These are phyloP conservation scores for Aureobasidium melanogenum DNA, from an alignment of 2,329 filamentous ascomycete species.

Conservation along the genomic window DNA sequence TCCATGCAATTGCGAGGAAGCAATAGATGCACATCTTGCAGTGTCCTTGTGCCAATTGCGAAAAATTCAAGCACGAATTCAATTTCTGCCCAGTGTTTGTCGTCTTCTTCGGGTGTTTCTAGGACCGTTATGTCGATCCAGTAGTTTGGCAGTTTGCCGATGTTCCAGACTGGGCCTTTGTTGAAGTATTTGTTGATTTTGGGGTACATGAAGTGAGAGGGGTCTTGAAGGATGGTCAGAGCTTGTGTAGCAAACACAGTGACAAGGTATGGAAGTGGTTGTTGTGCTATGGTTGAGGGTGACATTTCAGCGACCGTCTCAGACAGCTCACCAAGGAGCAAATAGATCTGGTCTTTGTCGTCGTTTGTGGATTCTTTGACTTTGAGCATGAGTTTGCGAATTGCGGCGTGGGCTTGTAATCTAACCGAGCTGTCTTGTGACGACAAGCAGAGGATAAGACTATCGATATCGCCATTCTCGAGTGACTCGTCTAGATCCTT, in stretches of 20 bases:
- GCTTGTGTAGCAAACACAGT: slow-evolving; percentile 66
- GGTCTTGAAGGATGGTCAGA: slow-evolving; percentile 62
- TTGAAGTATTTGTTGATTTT: slow-evolving; percentile 83
- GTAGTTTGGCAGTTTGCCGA: slow-evolving; percentile 46
- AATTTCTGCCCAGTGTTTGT: slow-evolving; percentile 62
- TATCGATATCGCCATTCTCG: slow-evolving; percentile 64
- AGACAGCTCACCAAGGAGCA: slow-evolving; percentile 69
- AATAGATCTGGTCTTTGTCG: slow-evolving; percentile 68
- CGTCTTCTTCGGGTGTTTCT: slow-evolving; percentile 63
- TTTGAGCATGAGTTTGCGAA: slow-evolving; percentile 52
- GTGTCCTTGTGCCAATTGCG: slow-evolving; percentile 54
- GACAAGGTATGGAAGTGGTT: slow-evolving; percentile 58
- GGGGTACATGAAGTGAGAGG: slow-evolving; percentile 72
- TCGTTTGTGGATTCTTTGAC: slow-evolving; percentile 58
- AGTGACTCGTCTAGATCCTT: slow-evolving; percentile 72
- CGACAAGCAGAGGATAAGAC: slow-evolving; percentile 65
- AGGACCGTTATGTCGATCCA: slow-evolving; percentile 64
- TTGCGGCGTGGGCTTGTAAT: slow-evolving; percentile 63
- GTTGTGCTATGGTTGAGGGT: slow-evolving; percentile 29
- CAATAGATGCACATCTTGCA: slow-evolving; percentile 52
- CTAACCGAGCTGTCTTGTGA: slow-evolving; percentile 69
- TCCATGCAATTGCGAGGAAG: slow-evolving; percentile 61
- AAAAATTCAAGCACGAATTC: slow-evolving; percentile 67
- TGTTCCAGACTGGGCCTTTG: slow-evolving; percentile 64
- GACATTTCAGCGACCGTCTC: slow-evolving; percentile 57